Evolutionary conservation across 495 filamentous ascomycete genomes (phyloP), one percentile per base, ranked within the genome.

Genomic region (Aspergillus bertholletiae): DNA sequence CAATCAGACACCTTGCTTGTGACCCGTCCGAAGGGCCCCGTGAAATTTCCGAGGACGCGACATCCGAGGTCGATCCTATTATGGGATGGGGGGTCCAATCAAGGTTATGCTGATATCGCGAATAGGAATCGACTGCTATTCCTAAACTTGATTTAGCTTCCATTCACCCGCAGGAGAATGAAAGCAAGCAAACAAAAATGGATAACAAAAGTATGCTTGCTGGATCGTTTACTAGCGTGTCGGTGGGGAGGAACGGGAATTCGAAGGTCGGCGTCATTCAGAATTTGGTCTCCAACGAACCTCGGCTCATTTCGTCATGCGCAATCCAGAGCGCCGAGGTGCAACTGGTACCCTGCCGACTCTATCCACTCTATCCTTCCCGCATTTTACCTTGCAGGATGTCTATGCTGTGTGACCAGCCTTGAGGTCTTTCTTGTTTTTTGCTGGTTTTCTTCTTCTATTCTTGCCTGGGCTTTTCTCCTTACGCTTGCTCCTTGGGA

Each of bases 231-330:
- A 18, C n/a, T 43, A 43, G 39, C 39, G 39, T 26, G 40, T 56
- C 45, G 60, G 60, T 43, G 54, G 54, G 30, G 51, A 49, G 39
- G 23, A 54, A 48, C 62, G 62, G 62, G 58, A 61, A 32, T 30
- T 22, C 11, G 7, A 51, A 51, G 21, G 40, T 49, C 60, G 18
- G 22, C 28, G 22, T 22, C 8, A 5, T 4, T 8, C 23, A 27
- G 26, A n/a, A n/a, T n/a, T n/a, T 27, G 45, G 23, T 13, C 7
- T 18, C 23, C 22, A 63, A 35, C 63, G 67, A 57, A 73, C 72
- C 72, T 73, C 70, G 72, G 72, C 58, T 69, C 57, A 45, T 64
- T 65, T 67, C 63, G 60, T 68, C 58, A 65, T 65, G 59, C 57
- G 53, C 40, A 34, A 56, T 49, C 46, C 23, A 60, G 48, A 57